Conservation (phyloP, 176 grass and related monocot genomes). For the Oryza nivara region DNA sequence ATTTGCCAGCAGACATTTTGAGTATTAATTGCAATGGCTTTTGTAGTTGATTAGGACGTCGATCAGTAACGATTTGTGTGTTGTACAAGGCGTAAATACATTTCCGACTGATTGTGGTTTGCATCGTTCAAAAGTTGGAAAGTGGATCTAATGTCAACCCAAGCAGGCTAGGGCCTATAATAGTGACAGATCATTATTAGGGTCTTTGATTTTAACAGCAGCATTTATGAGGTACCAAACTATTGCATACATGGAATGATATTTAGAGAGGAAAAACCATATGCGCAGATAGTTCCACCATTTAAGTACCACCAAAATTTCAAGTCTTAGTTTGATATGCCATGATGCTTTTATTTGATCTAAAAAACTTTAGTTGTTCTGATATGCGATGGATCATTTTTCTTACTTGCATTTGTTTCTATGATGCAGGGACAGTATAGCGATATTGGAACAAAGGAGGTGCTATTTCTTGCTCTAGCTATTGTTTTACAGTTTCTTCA, state of each 20-base stretch:
- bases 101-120: not conserved
- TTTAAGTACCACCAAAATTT: not conserved
- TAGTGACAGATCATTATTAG: not conserved
- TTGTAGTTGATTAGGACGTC: conserved; percentile 14
- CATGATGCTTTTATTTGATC: not conserved
- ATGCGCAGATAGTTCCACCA: no score
- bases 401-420: conserved; percentile 39
- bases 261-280: not conserved
- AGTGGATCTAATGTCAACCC: not conserved
- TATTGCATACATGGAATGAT: not conserved
- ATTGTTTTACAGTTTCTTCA: conserved; percentile 10
- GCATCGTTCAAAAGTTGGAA: not conserved
- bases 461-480: conserved; percentile 38
- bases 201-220: not conserved
- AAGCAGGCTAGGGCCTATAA: not conserved
- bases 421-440: conserved; percentile 61
- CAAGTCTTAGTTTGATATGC: not conserved
- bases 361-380: not conserved
- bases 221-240: not conserved
- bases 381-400: conserved; percentile 21
- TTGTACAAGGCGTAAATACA: not conserved
- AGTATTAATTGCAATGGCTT: not conserved
- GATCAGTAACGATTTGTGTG: not conserved
- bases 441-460: conserved; percentile 78
- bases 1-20: conserved; percentile 11